Conservation (phyloP, 2,329 filamentous ascomycete genomes). For the Hymenoscyphus scutula region DNA sequence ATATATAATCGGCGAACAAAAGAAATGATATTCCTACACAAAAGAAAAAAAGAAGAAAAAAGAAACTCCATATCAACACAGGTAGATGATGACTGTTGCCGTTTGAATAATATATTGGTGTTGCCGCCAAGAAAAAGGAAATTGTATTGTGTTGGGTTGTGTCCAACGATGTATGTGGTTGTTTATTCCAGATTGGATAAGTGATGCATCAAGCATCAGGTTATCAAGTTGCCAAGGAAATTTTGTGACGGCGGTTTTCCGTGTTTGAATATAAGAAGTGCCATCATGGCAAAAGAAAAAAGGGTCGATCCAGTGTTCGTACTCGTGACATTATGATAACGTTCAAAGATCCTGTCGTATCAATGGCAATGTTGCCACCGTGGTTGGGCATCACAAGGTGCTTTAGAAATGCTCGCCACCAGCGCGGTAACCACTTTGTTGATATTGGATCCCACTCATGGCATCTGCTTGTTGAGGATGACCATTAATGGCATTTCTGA, state of each 20-base stretch:
- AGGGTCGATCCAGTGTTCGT: constrained; percentile 3
- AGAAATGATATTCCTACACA: constrained; percentile 17
- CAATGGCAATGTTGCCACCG: neutral
- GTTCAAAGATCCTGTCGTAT: constrained; percentile 3
- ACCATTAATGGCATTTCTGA: constrained; percentile 48
- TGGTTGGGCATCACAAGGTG: neutral
- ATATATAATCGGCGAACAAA: constrained; percentile 13
- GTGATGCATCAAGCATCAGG: constrained; percentile 6
- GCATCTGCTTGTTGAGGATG: constrained; percentile 47
- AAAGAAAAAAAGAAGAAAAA: constrained; percentile 2
- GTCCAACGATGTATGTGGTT: neutral
- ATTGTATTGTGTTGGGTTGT: constrained; percentile 1
- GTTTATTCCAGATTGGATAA: neutral
- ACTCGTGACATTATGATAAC: neutral
- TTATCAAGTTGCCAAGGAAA: neutral
- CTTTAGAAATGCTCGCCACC: constrained; percentile 17
- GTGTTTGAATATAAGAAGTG: neutral
- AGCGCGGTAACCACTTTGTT: constrained; percentile 27
- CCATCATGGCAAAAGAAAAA: neutral
- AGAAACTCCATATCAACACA: constrained; percentile 16
- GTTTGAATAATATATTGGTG: constrained; percentile 7
- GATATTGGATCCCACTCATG: constrained; percentile 65
- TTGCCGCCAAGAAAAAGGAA: neutral
- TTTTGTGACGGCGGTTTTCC: neutral
- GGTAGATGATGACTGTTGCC: constrained; percentile 6